These are phyloP conservation scores for Linnemannia zychae DNA, from an alignment of 192 early-diverging fungal genomes.

Conservation along the genomic window DNA sequence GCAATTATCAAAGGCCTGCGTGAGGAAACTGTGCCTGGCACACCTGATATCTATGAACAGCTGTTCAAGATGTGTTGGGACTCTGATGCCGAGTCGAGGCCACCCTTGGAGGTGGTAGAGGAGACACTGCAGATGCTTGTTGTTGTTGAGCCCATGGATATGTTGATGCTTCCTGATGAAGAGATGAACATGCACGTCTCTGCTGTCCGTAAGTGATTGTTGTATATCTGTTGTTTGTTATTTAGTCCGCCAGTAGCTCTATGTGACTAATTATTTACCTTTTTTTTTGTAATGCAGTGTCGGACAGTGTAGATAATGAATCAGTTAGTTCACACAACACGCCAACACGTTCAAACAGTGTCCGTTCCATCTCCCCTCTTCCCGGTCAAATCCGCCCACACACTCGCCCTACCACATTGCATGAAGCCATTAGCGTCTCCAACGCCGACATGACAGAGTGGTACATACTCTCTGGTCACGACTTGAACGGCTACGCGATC, in stretches of 20 bases:
- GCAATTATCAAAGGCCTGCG: constrained; percentile 47
- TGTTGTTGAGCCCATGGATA: constrained; percentile 54
- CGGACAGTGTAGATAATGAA: constrained; percentile 46
- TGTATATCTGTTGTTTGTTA: not conserved
- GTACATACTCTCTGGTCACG: constrained; percentile 51
- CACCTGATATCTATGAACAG: constrained; percentile 54
- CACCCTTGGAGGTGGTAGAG: constrained; percentile 43
- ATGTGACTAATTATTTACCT: not conserved
- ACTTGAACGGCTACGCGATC: constrained; percentile 50
- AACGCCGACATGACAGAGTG: constrained; percentile 54
- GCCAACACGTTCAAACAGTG: constrained; percentile 33
- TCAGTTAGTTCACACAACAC: constrained; percentile 28
- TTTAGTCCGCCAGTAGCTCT: no score
- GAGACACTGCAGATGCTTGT: constrained; percentile 52
- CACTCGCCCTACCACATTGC: constrained; percentile 24
- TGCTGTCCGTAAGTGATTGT: constrained; percentile 29
- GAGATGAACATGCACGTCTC: constrained; percentile 45
- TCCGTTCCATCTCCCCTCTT: constrained; percentile 38
- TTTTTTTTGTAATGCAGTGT: constrained; percentile 14
- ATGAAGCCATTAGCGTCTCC: constrained; percentile 42
- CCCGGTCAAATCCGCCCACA: constrained; percentile 4
- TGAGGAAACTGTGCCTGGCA: constrained; percentile 33
- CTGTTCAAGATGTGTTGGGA: constrained; percentile 58
- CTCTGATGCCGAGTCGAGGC: constrained; percentile 34
- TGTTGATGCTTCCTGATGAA: constrained; percentile 54